phyloP scores from a whole-genome alignment of 257 asterid genomes.

The Solanum paucissectum region DNA sequence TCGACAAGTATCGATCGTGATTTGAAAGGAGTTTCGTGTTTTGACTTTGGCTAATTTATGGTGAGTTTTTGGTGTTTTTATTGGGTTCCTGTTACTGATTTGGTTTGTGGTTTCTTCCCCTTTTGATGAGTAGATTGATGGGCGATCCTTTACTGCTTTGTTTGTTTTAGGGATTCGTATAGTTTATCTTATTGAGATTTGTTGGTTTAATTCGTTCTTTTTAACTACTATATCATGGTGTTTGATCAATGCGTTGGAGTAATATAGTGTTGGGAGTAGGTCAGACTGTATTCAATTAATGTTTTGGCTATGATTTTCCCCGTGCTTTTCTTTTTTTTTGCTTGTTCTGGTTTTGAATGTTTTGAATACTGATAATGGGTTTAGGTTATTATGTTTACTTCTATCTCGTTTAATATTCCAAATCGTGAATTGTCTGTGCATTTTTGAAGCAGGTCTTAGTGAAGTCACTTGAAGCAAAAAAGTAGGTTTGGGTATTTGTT shows the following conservation, averaged over 20 bases:
- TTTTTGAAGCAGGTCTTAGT: neutral
- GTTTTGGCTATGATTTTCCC: neutral
- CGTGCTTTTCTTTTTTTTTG: neutral
- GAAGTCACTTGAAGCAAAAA: neutral
- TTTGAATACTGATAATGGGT: neutral
- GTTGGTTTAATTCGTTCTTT: neutral
- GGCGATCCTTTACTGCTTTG: neutral
- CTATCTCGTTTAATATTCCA: neutral
- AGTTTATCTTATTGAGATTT: neutral
- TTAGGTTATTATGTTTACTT: neutral
- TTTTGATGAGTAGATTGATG: neutral
- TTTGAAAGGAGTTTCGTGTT: neutral
- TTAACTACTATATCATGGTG: neutral
- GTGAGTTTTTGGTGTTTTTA: neutral
- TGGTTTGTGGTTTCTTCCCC: neutral
- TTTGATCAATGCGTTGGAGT: neutral
- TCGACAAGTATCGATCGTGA: constrained; percentile 16
- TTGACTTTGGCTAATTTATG: neutral
- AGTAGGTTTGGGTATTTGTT: neutral
- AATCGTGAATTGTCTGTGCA: neutral
- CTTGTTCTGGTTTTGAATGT: neutral
- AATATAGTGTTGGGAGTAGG: neutral
- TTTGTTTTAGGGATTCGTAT: neutral
- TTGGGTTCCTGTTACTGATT: neutral
- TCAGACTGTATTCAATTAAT: neutral